Conservation (phyloP, 345 rosid species). For the Populus tremula region DNA sequence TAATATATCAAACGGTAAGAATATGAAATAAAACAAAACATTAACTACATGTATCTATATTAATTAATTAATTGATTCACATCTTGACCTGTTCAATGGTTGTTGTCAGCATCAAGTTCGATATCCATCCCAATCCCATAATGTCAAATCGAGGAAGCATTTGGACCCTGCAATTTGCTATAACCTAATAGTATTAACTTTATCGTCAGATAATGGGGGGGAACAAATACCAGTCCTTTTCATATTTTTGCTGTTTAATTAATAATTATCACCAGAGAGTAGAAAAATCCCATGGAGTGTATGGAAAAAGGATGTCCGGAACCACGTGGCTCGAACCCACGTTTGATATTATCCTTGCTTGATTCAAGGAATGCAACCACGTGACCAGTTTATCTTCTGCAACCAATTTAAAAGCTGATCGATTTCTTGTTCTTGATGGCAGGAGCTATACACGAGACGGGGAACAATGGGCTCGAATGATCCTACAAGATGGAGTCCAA, state of each 20-base stretch:
- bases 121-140: neutral
- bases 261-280: neutral
- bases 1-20: neutral
- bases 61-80: neutral
- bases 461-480: neutral
- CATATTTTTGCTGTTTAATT: neutral
- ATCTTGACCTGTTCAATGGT: neutral
- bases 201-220: neutral
- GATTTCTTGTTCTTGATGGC: neutral
- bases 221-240: neutral
- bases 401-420: neutral
- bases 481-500: neutral
- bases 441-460: neutral
- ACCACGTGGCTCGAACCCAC: neutral
- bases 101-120: neutral
- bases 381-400: neutral
- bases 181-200: neutral
- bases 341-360: neutral
- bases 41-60: too few relatives aligned
- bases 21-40: too few relatives aligned
- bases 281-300: neutral
- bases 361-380: neutral
- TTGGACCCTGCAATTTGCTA: neutral
- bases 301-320: neutral
- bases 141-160: neutral